phyloP scores from a whole-genome alignment of 441 rosid species.

The Brassica balearica region DNA sequence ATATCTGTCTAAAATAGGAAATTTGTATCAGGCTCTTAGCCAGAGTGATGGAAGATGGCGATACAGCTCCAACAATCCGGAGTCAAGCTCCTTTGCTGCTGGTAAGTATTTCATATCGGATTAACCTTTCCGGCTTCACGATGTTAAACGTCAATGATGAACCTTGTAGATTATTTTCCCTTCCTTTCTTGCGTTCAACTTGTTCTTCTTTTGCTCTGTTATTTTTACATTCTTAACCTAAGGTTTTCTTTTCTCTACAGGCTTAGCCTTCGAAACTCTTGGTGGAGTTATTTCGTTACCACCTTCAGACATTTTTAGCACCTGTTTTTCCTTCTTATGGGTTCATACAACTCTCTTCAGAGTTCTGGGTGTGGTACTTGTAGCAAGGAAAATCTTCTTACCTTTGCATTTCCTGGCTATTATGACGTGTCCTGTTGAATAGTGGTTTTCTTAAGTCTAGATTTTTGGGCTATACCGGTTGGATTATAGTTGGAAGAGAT shows the following conservation, averaged over 20 bases:
- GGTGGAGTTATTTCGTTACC: slow-evolving; percentile 83
- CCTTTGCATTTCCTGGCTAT: not conserved
- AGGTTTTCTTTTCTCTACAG: slow-evolving; percentile 46
- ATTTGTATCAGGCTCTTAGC: slow-evolving; percentile 75
- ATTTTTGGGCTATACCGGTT: slow-evolving; percentile 10
- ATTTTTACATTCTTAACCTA: slow-evolving; percentile 6
- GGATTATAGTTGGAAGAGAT: slow-evolving; percentile 4
- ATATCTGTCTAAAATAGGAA: slow-evolving; percentile 37
- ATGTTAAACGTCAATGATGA: too few species aligned
- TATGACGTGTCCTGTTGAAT: slow-evolving; percentile 18
- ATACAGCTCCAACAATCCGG: slow-evolving; percentile 76
- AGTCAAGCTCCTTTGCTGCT: slow-evolving; percentile 88
- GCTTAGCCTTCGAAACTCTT: slow-evolving; percentile 87
- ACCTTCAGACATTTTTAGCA: slow-evolving; percentile 53
- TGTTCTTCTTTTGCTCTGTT: slow-evolving; percentile 21
- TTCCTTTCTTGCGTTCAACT: not conserved
- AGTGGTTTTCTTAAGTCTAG: not conserved
- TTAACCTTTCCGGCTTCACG: too few species aligned
- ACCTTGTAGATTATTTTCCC: not conserved
- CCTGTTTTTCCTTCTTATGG: not conserved
- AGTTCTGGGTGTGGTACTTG: slow-evolving; percentile 8
- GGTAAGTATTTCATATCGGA: slow-evolving; percentile 57
- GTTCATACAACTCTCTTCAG: slow-evolving; percentile 6
- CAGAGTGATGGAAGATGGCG: slow-evolving; percentile 99
- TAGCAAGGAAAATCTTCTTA: slow-evolving; percentile 7